phyloP scores from a whole-genome alignment of 108 stramenopile genomes.

The Parietichytrium sp. region DNA sequence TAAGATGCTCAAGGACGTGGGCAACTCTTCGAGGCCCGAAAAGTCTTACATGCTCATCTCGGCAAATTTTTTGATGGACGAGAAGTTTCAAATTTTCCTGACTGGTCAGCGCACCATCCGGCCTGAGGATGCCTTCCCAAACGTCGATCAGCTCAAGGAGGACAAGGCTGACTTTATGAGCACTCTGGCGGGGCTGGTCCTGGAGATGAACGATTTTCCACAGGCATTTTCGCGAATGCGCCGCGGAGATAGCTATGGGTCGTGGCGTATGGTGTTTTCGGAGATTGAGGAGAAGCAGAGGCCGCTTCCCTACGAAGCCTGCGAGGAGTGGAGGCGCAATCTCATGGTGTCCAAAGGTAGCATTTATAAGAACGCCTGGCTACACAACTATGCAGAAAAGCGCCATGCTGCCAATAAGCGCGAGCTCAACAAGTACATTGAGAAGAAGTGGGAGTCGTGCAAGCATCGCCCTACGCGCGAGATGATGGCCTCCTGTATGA shows the following conservation, averaged over 20 bases:
- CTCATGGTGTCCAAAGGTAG: background rate
- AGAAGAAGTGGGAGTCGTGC: slow-evolving; percentile 31
- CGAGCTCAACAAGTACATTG: slow-evolving; percentile 39
- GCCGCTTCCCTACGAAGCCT: background rate
- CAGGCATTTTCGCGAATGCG: slow-evolving; percentile 34
- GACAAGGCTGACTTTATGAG: slow-evolving; percentile 15
- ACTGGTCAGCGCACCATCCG: background rate
- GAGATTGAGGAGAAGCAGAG: slow-evolving; percentile 26
- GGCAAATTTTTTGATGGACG: slow-evolving; percentile 11
- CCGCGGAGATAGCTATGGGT: slow-evolving; percentile 19
- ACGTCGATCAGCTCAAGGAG: slow-evolving; percentile 37
- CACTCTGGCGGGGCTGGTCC: background rate
- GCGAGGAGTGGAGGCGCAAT: slow-evolving; percentile 16
- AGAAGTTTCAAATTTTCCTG: background rate
- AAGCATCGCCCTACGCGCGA: slow-evolving; percentile 36
- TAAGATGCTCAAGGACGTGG: background rate
- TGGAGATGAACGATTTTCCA: slow-evolving; percentile 11
- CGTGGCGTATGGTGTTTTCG: slow-evolving; percentile 28
- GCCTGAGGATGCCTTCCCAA: background rate
- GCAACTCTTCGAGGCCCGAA: background rate
- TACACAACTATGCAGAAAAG: slow-evolving; percentile 38
- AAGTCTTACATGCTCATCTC: slow-evolving; percentile 3
- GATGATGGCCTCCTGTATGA: slow-evolving; percentile 34
- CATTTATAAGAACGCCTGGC: slow-evolving; percentile 22
- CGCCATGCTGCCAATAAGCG: slow-evolving; percentile 34